Base-by-base conservation (phyloP, 2,329 filamentous ascomycete genomes). In the Nemania bipapillata region DNA sequence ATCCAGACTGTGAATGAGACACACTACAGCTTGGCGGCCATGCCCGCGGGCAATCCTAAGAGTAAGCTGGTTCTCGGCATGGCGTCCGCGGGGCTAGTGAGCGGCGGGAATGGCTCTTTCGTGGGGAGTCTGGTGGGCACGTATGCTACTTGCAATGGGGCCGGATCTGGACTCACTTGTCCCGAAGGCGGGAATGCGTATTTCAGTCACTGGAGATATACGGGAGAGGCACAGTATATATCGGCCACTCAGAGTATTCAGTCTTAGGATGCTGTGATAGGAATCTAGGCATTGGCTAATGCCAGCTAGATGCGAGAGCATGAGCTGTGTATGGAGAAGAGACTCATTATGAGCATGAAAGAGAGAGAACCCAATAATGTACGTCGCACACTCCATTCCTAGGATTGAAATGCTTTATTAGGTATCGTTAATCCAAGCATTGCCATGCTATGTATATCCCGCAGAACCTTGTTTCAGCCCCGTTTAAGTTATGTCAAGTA, bases 121-220 rank as follows among this genome's bases (percentile, higher is more conserved):
- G 75, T 77, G 0, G 79, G 79, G 0, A 78, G 74, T 20, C 67
- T 81, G 12, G 56, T 81, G 0, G 80, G 80, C 1, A 74, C 73
- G 2, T 81, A 80, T 60, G 79, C 78, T 11, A 81, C 79, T 7
- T 80, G 79, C 60, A 81, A 81, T 53, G 80, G 79, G 1, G 76
- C 73, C 2, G 79, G 77, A 0, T 56, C 52, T 17, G 75, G 76
- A 0, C 24, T 72, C 12, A 67, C 72, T 9, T 79, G 77, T 67
- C 77, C 77, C 4, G 52, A 61, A 22, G 77, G 75, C 6, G 77
- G 75, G 6, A 70, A 76, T 22, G 79, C 76, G 28, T 75, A 77
- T 58, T 76, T 79, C 17, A 73, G 52, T 11, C 71, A 73, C 32
- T 77, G 75, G 75, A 71, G 72, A 12, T 77, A 77, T 62, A 65